Evolutionary conservation across 2,329 filamentous ascomycete species (phyloP).

Genomic region (Purpureocillium lavendulum): DNA sequence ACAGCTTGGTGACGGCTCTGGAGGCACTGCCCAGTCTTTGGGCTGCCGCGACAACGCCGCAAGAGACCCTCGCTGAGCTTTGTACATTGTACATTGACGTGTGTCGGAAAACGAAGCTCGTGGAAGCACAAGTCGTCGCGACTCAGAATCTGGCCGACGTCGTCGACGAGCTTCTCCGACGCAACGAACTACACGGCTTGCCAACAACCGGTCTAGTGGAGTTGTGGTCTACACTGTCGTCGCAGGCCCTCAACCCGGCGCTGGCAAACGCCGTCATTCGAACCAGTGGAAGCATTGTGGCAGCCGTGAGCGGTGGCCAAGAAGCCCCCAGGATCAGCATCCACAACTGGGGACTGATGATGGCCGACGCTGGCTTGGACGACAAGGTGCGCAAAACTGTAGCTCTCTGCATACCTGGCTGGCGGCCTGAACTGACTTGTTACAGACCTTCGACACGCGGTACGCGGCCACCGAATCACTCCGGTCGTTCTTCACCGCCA

Average conservation of each 20-base stretch:
- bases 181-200: slow-evolving; percentile 16
- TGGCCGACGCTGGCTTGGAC: slow-evolving; percentile 37
- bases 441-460: slow-evolving; percentile 56
- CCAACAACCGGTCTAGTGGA: slow-evolving; percentile 23
- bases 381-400: slow-evolving; percentile 30
- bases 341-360: slow-evolving; percentile 38
- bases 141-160: slow-evolving; percentile 37
- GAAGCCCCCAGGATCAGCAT: slow-evolving; percentile 12
- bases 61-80: slow-evolving; percentile 21
- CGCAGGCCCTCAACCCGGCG: slow-evolving; percentile 34
- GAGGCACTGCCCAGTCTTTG: slow-evolving; percentile 21
- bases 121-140: slow-evolving; percentile 38
- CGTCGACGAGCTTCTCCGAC: slow-evolving; percentile 30
- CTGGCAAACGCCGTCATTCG: slow-evolving; percentile 42
- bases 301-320: slow-evolving; percentile 18
- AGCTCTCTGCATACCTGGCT: too few species aligned
- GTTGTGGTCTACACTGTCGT: slow-evolving; percentile 31
- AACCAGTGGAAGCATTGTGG: slow-evolving; percentile 35
- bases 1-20: slow-evolving; percentile 28
- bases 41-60: slow-evolving; percentile 16
- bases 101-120: slow-evolving; percentile 25
- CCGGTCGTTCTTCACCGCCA: slow-evolving; percentile 34
- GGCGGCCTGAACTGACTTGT: neutral
- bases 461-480: slow-evolving; percentile 51
- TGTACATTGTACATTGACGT: slow-evolving; percentile 34